These are phyloP conservation scores for Neckera pumila DNA, from an alignment of 225 moss, liverwort and hornwort species.

Conservation along the genomic window DNA sequence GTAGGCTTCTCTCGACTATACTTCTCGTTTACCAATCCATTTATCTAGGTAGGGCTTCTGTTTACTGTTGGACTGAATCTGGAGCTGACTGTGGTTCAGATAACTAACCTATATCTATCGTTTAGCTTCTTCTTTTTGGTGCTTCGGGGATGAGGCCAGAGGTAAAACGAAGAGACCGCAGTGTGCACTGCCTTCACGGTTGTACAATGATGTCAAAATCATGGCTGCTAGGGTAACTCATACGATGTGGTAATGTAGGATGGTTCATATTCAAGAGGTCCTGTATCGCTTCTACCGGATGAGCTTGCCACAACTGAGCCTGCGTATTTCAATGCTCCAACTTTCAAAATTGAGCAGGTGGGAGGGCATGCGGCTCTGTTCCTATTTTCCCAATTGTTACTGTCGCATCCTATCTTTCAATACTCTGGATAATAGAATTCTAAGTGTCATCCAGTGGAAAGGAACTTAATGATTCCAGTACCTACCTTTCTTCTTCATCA, in stretches of 20 bases:
- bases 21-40: background rate
- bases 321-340: conserved; percentile 46
- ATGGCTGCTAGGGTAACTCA: background rate
- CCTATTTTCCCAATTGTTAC: background rate
- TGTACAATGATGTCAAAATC: background rate
- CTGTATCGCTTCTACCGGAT: conserved; percentile 46
- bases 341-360: conserved; percentile 90
- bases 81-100: background rate
- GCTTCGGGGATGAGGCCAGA: background rate
- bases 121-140: background rate
- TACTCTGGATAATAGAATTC: background rate
- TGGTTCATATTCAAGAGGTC: conserved; percentile 92
- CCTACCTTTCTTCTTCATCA: background rate
- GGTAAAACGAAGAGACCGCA: background rate
- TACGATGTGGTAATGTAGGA: conserved; percentile 40
- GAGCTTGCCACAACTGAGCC: conserved; percentile 33
- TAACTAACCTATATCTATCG: background rate
- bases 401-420: background rate
- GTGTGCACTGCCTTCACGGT: background rate
- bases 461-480: background rate
- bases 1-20: background rate
- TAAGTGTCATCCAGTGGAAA: background rate
- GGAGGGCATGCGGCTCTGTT: background rate
- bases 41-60: background rate
- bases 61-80: background rate